Evolutionary conservation across 2,329 filamentous ascomycete species (phyloP).

Genomic region (Cercospora sojina): DNA sequence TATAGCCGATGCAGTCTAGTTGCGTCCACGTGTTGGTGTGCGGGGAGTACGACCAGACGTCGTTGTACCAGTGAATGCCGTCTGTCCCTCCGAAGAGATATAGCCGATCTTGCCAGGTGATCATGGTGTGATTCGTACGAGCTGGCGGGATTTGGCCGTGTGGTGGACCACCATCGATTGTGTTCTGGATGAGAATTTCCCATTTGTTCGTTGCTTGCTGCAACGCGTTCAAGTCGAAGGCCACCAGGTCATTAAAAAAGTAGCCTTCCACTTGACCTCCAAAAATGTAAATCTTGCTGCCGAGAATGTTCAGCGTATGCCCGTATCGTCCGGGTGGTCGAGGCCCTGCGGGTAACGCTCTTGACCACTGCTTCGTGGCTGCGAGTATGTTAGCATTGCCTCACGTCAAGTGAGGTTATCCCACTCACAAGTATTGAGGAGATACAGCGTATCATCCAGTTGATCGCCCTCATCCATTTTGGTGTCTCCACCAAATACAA

Average conservation of each 20-base stretch:
- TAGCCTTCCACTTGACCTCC: conserved; percentile 95
- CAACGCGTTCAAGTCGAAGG: conserved; percentile 92
- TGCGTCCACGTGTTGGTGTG: conserved; percentile 78
- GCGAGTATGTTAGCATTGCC: conserved; percentile 11
- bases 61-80: conserved; percentile 95
- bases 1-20: conserved; percentile 95
- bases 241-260: conserved; percentile 96
- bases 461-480: conserved; percentile 92
- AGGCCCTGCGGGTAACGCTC: conserved; percentile 81
- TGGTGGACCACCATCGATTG: conserved; percentile 59
- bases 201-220: conserved; percentile 89
- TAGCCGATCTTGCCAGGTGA: conserved; percentile 89
- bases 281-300: conserved; percentile 96
- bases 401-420: neutral
- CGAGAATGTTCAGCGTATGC: conserved; percentile 92
- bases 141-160: conserved; percentile 75
- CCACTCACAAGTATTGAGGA: conserved; percentile 90
- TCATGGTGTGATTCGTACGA: conserved; percentile 89
- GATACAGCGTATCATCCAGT: conserved; percentile 91
- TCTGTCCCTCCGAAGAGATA: conserved; percentile 98
- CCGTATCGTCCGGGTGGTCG: conserved; percentile 90
- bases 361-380: conserved; percentile 98
- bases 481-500: conserved; percentile 97
- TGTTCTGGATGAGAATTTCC: conserved; percentile 85
- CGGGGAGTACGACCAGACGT: conserved; percentile 95